Base-by-base conservation (phyloP, 441 rosid genomes). In the Dalechampia spathulata region DNA sequence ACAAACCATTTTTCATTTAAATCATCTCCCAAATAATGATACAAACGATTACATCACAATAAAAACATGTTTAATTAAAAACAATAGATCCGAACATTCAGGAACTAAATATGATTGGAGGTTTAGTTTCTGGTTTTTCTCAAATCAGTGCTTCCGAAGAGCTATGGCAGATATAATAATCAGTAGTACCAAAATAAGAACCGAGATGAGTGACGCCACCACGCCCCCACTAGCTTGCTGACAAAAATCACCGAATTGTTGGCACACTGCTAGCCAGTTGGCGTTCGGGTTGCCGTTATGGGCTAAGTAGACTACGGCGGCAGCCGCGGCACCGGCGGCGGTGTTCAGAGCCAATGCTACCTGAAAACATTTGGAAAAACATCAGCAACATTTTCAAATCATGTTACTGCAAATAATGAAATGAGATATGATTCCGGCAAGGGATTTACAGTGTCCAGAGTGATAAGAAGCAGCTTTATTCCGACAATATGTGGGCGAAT, bases 241-340 rank as follows among this genome's bases (percentile, higher is more conserved):
- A 52, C 76, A 77, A 64, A 77, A 73, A 34, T 78, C 61, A 25
- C 68, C 66, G 68, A 65, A 77, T 49, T 77, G 76, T 45, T 69
- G 75, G 66, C 78, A 74, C 61, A 77, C 66, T 28, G 75, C 69
- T 44, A 68, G 55, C 82, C 82, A 77, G 60, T 77, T 77, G 11
- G 73, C 45, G 47, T 28, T 60, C 4, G 17, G 23, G 43, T 77
- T 77, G 38, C 82, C 82, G 0, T 39, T 46, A 60, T 77, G 82
- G 26, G 82, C 78, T 54, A 77, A 55, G 69, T 77, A 74, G 14
- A 71, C 70, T 1, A 71, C 68, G 3, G 78, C 82, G 6, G 76
- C 64, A 14, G 76, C 71, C 26, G 82, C 78, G 5, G 76, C 58
- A 34, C 72, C 72, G 36, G 67, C 82, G 1, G 76, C 76, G 0